phyloP scores from a whole-genome alignment of 305 asterid species.

The Fraxinus sp. region DNA sequence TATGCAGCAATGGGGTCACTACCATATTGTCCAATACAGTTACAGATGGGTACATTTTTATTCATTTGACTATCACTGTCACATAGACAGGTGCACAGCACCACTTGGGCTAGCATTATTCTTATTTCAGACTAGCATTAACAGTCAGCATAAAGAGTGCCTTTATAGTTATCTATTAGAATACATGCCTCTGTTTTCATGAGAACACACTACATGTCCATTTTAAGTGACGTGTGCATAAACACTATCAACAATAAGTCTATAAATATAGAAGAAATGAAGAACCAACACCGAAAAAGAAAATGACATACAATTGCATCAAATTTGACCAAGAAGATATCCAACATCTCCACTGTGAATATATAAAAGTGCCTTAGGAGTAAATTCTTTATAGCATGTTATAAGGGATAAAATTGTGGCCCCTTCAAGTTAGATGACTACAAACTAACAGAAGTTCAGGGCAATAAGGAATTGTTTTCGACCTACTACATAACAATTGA shows the following conservation, averaged over 20 bases:
- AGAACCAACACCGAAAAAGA: neutral
- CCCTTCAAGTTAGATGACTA: constrained; percentile 6
- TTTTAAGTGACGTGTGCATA: neutral
- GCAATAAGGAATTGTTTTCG: constrained; percentile 3
- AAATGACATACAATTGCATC: neutral
- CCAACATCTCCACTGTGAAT: constrained; percentile 12
- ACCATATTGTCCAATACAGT: neutral
- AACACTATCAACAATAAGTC: neutral
- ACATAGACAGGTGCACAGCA: neutral
- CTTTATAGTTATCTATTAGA: constrained; percentile 1
- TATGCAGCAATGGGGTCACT: neutral
- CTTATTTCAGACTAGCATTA: constrained; percentile 1
- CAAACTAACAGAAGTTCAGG: neutral
- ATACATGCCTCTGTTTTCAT: constrained; percentile 11
- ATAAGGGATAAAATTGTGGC: neutral
- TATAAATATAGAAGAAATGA: constrained; percentile 1
- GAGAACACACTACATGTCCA: neutral
- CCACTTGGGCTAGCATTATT: neutral
- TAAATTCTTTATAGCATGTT: neutral
- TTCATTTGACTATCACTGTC: neutral
- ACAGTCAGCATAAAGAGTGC: constrained; percentile 1
- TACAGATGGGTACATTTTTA: neutral
- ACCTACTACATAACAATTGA: constrained; percentile 17
- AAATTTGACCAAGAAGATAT: constrained; percentile 14
- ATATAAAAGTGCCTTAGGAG: constrained; percentile 12